Evolutionary conservation across 495 filamentous ascomycete species (phyloP).

Genomic region (Penicillium crystallinum): DNA sequence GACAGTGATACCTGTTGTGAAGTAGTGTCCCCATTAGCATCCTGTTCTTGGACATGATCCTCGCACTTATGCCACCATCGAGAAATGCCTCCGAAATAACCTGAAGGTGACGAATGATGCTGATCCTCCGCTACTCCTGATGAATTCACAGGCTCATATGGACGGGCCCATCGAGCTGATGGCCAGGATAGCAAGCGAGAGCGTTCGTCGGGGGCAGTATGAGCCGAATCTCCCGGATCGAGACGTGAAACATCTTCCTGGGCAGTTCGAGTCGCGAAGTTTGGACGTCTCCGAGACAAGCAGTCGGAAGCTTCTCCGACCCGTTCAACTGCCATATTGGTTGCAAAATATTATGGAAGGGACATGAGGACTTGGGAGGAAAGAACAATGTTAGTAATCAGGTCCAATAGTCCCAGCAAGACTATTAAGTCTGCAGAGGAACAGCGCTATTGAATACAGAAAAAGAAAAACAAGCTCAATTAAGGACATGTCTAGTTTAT

Average conservation of each 20-base stretch:
- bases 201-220: conserved; percentile 18
- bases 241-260: conserved; percentile 51
- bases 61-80: conserved; percentile 24
- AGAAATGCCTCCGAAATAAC: conserved; percentile 22
- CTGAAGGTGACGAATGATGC: conserved; percentile 18
- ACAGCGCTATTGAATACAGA: neutral
- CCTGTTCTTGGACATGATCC: conserved; percentile 8
- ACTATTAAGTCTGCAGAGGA: neutral
- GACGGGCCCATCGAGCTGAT: conserved; percentile 19
- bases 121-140: conserved; percentile 14
- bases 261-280: conserved; percentile 51
- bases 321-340: conserved; percentile 18
- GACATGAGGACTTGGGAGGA: conserved; percentile 5
- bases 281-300: conserved; percentile 40
- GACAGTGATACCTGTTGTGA: conserved; percentile 11
- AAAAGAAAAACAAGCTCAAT: conserved; percentile 12
- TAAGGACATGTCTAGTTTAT: conserved; percentile 10
- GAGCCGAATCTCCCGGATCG: conserved; percentile 31
- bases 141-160: conserved; percentile 31
- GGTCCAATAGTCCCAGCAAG: neutral
- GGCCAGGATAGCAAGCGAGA: conserved; percentile 20
- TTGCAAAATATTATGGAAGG: neutral
- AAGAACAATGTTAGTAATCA: neutral
- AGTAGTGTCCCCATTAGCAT: conserved; percentile 2
- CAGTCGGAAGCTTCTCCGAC: conserved; percentile 22